A percentile compares a stretch with the other conserved stretches of the same genome.
These are phyloP conservation scores for Xylaria sp. DNA, from an alignment of 2,329 filamentous ascomycete species.

Conservation along the genomic window DNA sequence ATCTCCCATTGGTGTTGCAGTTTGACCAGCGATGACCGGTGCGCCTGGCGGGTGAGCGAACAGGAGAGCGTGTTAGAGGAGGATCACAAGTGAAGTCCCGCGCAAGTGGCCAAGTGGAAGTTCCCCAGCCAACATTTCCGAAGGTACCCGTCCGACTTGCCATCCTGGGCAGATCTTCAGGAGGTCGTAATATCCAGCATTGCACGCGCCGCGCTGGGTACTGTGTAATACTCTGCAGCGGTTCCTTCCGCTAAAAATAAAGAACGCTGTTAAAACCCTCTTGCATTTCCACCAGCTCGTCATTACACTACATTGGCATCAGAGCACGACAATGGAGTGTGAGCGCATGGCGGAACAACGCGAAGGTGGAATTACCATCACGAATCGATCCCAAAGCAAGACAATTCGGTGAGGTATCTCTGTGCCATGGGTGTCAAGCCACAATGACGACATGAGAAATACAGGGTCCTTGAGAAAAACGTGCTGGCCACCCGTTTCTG, in stretches of 20 bases:
- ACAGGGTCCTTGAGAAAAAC: slow-evolving; percentile 16
- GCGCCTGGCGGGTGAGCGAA: not conserved
- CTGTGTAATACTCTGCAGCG: no score
- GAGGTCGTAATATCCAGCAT: slow-evolving; percentile 31
- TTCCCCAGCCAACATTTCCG: slow-evolving; percentile 26
- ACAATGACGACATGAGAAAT: slow-evolving; percentile 36
- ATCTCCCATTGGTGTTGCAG: slow-evolving; percentile 10
- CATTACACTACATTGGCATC: not conserved
- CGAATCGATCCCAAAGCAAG: slow-evolving; percentile 4
- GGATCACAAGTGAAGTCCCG: slow-evolving; percentile 4
- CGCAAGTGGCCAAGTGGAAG: slow-evolving; percentile 23
- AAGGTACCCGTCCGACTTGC: slow-evolving; percentile 24
- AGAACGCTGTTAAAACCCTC: not conserved
- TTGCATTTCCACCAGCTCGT: not conserved
- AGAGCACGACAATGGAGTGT: not conserved
- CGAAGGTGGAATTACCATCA: not conserved
- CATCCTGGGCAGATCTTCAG: slow-evolving; percentile 27
- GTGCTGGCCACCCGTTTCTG: not conserved
- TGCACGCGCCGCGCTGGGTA: slow-evolving; percentile 10
- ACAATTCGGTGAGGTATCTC: slow-evolving; percentile 1
- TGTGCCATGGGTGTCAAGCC: slow-evolving; percentile 20
- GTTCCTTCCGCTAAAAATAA: slow-evolving; percentile 4
- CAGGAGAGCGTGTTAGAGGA: slow-evolving; percentile 6
- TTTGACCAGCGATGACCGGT: slow-evolving; percentile 4
- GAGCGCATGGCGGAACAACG: not conserved